Evolutionary conservation across 495 filamentous ascomycete genomes (phyloP), one percentile per base, ranked within the genome.

Genomic region (Articulospora tetracladia): DNA sequence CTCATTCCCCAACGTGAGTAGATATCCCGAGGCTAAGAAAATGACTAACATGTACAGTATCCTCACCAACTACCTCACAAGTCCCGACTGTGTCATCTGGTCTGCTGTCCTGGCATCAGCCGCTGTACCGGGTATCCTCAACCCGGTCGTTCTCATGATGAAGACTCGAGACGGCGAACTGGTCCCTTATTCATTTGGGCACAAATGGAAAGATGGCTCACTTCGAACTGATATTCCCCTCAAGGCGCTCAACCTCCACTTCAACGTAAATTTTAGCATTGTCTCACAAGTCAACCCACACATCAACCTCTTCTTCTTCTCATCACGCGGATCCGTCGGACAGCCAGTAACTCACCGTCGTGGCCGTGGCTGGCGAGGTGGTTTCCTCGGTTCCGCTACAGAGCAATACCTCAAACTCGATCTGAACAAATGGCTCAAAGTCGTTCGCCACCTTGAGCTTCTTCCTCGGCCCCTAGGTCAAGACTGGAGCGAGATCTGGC

Each of bases 251-350:
- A 98, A 98, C 67, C 77, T 94, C 1, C 91, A 97, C 70, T 98
- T 98, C 81, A 97, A 97, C 71, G 95, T 98, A 66, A 96, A 93
- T 63, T 98, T 98, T 73, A 90, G 89, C 57, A 92, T 98, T 63
- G 94, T 98, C 69, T 89, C 84, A 55, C 94, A 98, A 73, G 93
- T 97, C 28, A 98, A 98, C 69, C 94, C 95, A 1, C 94, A 98
- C 70, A 89, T 98, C 73, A 97, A 96, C 66, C 83, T 97, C 19
- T 98, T 98, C 80, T 97, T 98, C 79, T 98, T 98, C 78, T 93
- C 89, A 28, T 93, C 92, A 2, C 84, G 95, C 34, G 94, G 94
- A 15, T 85, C 87, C 1, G 92, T 98, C 44, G 94, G 94, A 30
- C 85, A 90, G 24, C 94, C 94, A 25, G 94, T 98, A 32, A 97